Percentiles rank a stretch among this genome's conserved stretches.
These are phyloP conservation scores for Exophiala aquamarina DNA, from an alignment of 2,329 filamentous ascomycete genomes.

Conservation along the genomic window DNA sequence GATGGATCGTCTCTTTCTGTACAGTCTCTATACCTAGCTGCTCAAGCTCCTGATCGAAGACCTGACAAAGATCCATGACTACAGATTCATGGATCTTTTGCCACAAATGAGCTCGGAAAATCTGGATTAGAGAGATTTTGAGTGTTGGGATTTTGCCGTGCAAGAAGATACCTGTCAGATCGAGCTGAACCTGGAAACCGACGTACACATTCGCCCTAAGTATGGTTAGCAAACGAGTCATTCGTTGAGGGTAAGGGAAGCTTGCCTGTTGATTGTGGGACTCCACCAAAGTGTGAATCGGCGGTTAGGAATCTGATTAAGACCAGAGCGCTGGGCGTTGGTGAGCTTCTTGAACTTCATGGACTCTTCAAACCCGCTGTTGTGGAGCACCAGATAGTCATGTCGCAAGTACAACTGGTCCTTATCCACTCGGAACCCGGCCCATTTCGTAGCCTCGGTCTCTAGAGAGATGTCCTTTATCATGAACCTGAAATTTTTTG, in stretches of 20 bases:
- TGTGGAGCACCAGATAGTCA: constrained; percentile 49
- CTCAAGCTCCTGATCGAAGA: constrained; percentile 96
- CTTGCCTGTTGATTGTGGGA: constrained; percentile 11
- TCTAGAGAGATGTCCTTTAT: constrained; percentile 47
- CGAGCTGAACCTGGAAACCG: constrained; percentile 97
- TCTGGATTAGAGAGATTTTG: constrained; percentile 97
- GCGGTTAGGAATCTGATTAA: constrained; percentile 98
- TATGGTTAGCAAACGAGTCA: background rate
- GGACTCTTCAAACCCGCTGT: constrained; percentile 53
- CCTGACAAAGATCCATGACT: constrained; percentile 98
- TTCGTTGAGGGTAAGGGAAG: too few species aligned
- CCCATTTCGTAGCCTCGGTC: constrained; percentile 46
- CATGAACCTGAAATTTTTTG: constrained; percentile 37
- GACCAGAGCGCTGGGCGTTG: constrained; percentile 91
- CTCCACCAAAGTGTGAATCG: constrained; percentile 96
- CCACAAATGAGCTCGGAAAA: constrained; percentile 99
- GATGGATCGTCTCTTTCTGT: constrained; percentile 98
- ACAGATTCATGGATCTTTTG: constrained; percentile 99
- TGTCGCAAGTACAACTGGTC: constrained; percentile 54
- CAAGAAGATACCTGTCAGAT: constrained; percentile 97
- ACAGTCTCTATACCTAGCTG: constrained; percentile 95
- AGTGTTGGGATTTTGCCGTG: constrained; percentile 98
- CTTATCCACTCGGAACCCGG: constrained; percentile 52
- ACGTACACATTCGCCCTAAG: constrained; percentile 90
- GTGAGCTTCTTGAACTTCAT: constrained; percentile 99